phyloP scores from a whole-genome alignment of 2,329 filamentous ascomycete species.

The Alternaria gaisen region DNA sequence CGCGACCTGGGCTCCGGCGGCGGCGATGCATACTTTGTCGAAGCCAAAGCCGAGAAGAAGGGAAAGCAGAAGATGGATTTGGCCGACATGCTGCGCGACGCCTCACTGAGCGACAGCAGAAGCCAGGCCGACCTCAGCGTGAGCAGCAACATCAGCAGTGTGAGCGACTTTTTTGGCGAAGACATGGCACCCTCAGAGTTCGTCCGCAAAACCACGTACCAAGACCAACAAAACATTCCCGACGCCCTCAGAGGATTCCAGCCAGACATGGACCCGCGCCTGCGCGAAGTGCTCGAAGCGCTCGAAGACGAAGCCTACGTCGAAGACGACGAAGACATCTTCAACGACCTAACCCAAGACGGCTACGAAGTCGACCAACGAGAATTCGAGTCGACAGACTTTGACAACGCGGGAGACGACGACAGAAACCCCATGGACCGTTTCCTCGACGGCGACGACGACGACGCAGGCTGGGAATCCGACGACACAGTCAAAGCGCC shows the following conservation, averaged over 20 bases:
- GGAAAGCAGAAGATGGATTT: conserved; percentile 77
- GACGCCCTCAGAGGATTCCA: conserved; percentile 93
- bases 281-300: conserved; percentile 91
- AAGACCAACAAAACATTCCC: conserved; percentile 91
- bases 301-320: conserved; percentile 96
- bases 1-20: conserved; percentile 74
- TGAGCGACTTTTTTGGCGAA: conserved; percentile 70
- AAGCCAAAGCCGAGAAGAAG: conserved; percentile 72
- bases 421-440: conserved; percentile 53
- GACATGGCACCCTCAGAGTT: conserved; percentile 83
- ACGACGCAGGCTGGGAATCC: conserved; percentile 92
- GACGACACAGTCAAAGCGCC: conserved; percentile 82
- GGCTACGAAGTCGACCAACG: conserved; percentile 77
- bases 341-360: conserved; percentile 74
- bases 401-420: conserved; percentile 23
- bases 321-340: conserved; percentile 83
- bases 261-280: conserved; percentile 94
- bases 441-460: conserved; percentile 63
- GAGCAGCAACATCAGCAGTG: conserved; percentile 52
- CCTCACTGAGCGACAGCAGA: conserved; percentile 52
- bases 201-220: conserved; percentile 79
- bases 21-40: conserved; percentile 83
- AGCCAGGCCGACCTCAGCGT: conserved; percentile 55
- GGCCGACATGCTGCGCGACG: conserved; percentile 77
- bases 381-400: conserved; percentile 75